Conservation (phyloP, 176 grass and related monocot genomes). For the Bonia amplexicaulis region DNA sequence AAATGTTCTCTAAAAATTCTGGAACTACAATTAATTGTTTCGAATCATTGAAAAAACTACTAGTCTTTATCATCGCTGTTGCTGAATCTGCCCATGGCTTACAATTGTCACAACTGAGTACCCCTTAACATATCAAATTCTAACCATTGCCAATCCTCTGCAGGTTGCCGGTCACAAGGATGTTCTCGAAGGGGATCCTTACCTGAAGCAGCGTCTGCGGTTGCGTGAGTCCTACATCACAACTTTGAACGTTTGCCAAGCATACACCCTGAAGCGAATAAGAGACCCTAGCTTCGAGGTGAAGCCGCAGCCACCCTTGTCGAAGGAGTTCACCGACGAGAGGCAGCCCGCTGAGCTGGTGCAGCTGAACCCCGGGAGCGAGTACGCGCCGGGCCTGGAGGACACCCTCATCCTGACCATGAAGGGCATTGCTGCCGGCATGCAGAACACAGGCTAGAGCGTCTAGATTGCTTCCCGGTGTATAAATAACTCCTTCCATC, state of each 20-base stretch:
- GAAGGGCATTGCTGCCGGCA: constrained; percentile 89
- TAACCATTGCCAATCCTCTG: not conserved
- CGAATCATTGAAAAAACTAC: not conserved
- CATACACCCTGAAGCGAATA: constrained; percentile 83
- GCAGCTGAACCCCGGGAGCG: constrained; percentile 59
- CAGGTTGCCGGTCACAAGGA: constrained; percentile 82
- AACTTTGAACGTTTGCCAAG: constrained; percentile 85
- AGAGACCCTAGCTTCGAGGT: constrained; percentile 66
- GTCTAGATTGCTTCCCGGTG: not conserved
- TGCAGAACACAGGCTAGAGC: constrained; percentile 80
- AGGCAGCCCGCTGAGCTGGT: constrained; percentile 45
- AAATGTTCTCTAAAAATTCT: not conserved
- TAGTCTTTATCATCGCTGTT: not conserved
- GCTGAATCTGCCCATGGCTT: not conserved
- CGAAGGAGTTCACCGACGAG: constrained; percentile 39
- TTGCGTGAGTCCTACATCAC: constrained; percentile 83
- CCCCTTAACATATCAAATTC: not conserved
- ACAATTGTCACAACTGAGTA: not conserved
- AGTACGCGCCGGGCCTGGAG: constrained; percentile 78
- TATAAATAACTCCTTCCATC: constrained; percentile 24
- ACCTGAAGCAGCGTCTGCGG: constrained; percentile 68
- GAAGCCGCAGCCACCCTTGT: constrained; percentile 45
- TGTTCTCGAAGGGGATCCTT: constrained; percentile 73
- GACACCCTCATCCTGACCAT: constrained; percentile 89
- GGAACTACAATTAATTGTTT: not conserved